These are phyloP conservation scores for Umbelopsis isabellina DNA, from an alignment of 192 early-diverging fungal species.

Conservation along the genomic window DNA sequence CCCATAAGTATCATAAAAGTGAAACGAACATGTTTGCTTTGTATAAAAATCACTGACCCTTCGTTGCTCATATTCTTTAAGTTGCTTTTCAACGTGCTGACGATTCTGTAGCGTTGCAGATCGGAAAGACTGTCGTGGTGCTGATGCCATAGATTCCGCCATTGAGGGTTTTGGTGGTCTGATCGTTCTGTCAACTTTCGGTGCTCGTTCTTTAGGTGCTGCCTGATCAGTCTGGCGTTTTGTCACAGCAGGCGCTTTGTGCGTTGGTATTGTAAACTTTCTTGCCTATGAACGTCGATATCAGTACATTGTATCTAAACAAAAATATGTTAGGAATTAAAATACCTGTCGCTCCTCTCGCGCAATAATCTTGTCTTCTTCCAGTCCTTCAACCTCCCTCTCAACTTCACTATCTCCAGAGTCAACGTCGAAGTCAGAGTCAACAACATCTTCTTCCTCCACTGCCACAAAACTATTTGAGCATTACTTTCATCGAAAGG, in stretches of 20 bases:
- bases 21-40: background rate
- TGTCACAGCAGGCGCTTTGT: background rate
- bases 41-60: constrained; percentile 13
- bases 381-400: constrained; percentile 41
- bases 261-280: constrained; percentile 24
- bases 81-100: constrained; percentile 49
- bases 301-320: background rate
- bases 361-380: constrained; percentile 39
- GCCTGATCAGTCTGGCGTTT: background rate
- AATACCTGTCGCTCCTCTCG: constrained; percentile 43
- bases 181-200: background rate
- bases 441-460: constrained; percentile 52
- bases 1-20: background rate
- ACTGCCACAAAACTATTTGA: background rate
- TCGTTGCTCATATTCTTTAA: constrained; percentile 48
- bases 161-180: background rate
- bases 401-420: constrained; percentile 51
- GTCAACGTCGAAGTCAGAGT: constrained; percentile 60
- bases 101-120: constrained; percentile 54
- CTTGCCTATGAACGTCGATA: constrained; percentile 5
- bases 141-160: constrained; percentile 33
- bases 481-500: background rate
- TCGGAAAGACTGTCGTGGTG: constrained; percentile 51
- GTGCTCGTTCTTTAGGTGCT: background rate
- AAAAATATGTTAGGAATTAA: background rate